A percentile compares a stretch with the other conserved stretches of the same genome.
Conservation (phyloP, 768 basidiomycete genomes). For the Lepiota venenata region DNA sequence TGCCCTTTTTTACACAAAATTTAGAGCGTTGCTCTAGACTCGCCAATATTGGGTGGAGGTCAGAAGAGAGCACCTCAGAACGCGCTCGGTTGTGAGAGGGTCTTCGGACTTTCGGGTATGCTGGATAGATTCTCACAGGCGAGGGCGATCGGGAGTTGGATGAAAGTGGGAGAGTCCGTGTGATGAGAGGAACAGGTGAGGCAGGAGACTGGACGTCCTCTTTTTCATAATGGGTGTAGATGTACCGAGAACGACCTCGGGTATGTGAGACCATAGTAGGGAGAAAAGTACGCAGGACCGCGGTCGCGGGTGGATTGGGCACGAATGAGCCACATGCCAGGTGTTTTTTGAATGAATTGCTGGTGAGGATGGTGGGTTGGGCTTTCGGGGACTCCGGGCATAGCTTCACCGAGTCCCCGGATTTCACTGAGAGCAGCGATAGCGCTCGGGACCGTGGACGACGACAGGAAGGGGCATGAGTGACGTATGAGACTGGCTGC, state of each 20-base stretch:
- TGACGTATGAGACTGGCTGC: background rate
- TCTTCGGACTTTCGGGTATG: slow-evolving; percentile 19
- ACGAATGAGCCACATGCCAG: slow-evolving; percentile 25
- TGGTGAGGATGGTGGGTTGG: slow-evolving; percentile 18
- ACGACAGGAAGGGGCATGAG: background rate
- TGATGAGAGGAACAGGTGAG: slow-evolving; percentile 19
- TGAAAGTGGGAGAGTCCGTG: slow-evolving; percentile 16
- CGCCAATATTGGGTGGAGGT: slow-evolving; percentile 46
- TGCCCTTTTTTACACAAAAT: slow-evolving; percentile 34
- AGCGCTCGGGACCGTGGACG: slow-evolving; percentile 19
- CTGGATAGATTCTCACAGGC: slow-evolving; percentile 13
- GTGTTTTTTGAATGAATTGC: slow-evolving; percentile 18
- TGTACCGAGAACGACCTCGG: slow-evolving; percentile 16
- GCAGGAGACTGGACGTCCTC: slow-evolving; percentile 15
- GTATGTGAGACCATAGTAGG: background rate
- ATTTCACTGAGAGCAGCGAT: slow-evolving; percentile 26
- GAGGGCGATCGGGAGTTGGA: slow-evolving; percentile 12
- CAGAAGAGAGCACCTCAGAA: slow-evolving; percentile 5
- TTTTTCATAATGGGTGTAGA: slow-evolving; percentile 12
- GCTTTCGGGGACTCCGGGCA: slow-evolving; percentile 23
- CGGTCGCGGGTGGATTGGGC: slow-evolving; percentile 14
- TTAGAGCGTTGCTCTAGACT: slow-evolving; percentile 50
- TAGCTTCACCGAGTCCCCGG: slow-evolving; percentile 17
- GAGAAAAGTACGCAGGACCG: slow-evolving; percentile 4
- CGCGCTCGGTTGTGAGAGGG: slow-evolving; percentile 5